Percentiles rank a stretch among this genome's conserved stretches.
These are phyloP conservation scores for Suhomyces atakaporum DNA, from an alignment of 1,139 yeast species.

Conservation along the genomic window DNA sequence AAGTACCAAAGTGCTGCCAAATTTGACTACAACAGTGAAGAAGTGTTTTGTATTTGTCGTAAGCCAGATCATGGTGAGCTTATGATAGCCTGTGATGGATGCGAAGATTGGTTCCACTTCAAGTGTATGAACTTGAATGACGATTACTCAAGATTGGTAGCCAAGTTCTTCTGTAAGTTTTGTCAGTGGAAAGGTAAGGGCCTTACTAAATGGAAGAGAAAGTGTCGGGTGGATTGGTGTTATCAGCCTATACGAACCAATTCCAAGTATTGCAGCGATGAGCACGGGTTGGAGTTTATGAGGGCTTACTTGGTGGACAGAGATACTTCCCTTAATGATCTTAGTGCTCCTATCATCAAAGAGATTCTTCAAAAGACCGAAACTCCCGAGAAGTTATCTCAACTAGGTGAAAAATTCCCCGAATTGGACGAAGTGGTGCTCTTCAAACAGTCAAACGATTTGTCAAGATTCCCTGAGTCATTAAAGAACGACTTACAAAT, in stretches of 20 bases:
- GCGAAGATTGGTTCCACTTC: constrained; percentile 96
- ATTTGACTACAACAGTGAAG: constrained; percentile 54
- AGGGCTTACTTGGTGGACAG: constrained; percentile 20
- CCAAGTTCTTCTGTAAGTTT: constrained; percentile 71
- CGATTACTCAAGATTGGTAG: constrained; percentile 58
- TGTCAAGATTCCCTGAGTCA: constrained; percentile 32
- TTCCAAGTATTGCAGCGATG: constrained; percentile 75
- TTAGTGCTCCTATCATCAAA: constrained; percentile 23
- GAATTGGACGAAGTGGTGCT: constrained; percentile 39
- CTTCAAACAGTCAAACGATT: constrained; percentile 33
- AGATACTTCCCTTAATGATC: constrained; percentile 19
- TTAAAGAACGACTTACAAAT: constrained; percentile 25
- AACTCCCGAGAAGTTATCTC: constrained; percentile 18
- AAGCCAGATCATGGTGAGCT: constrained; percentile 71
- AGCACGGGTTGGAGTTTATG: constrained; percentile 69
- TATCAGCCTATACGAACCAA: constrained; percentile 51
- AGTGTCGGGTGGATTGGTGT: constrained; percentile 68
- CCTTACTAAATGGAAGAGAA: constrained; percentile 66
- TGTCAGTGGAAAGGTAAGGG: constrained; percentile 57
- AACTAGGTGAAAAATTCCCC: constrained; percentile 40
- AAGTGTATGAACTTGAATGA: constrained; percentile 65
- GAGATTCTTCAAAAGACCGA: constrained; percentile 19
- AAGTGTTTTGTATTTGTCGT: constrained; percentile 77
- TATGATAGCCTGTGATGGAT: constrained; percentile 93
- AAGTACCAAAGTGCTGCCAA: constrained; percentile 46